phyloP scores from a whole-genome alignment of 139 green algal species.

The Picochlorum sp. region DNA sequence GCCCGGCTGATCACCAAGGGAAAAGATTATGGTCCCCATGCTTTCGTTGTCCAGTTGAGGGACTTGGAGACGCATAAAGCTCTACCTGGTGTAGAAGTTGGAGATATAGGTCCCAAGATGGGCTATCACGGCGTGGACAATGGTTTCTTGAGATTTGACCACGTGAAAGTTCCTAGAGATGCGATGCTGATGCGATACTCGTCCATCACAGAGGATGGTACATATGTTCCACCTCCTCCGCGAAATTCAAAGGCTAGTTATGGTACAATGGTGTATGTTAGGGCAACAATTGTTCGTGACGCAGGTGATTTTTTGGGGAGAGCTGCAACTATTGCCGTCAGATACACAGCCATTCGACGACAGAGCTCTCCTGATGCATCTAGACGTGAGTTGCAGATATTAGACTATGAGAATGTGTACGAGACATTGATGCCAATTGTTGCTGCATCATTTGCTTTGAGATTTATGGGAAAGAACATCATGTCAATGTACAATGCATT shows the following conservation, averaged over 20 bases:
- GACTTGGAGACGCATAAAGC: constrained; percentile 68
- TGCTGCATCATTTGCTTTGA: constrained; percentile 72
- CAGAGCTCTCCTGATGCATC: constrained; percentile 62
- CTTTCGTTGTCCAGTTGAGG: constrained; percentile 78
- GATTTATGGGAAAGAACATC: constrained; percentile 71
- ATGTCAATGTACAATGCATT: constrained; percentile 65
- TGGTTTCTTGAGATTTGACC: constrained; percentile 72
- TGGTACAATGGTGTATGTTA: constrained; percentile 87
- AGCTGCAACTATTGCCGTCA: constrained; percentile 76
- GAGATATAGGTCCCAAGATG: constrained; percentile 94
- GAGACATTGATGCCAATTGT: constrained; percentile 74
- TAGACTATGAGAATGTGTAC: constrained; percentile 90
- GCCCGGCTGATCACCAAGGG: constrained; percentile 69
- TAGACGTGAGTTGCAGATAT: constrained; percentile 69
- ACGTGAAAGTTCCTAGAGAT: constrained; percentile 58
- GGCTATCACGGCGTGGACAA: constrained; percentile 85
- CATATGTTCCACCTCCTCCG: constrained; percentile 69
- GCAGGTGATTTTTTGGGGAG: constrained; percentile 56
- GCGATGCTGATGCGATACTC: constrained; percentile 86
- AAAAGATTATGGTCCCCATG: constrained; percentile 73
- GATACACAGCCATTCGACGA: constrained; percentile 74
- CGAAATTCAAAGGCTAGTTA: constrained; percentile 85
- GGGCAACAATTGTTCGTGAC: constrained; percentile 72
- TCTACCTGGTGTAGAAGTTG: constrained; percentile 77
- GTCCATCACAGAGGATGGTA: constrained; percentile 65